These are phyloP conservation scores for Dipodascus geniculatus DNA, from an alignment of 805 yeast species.

Conservation along the genomic window DNA sequence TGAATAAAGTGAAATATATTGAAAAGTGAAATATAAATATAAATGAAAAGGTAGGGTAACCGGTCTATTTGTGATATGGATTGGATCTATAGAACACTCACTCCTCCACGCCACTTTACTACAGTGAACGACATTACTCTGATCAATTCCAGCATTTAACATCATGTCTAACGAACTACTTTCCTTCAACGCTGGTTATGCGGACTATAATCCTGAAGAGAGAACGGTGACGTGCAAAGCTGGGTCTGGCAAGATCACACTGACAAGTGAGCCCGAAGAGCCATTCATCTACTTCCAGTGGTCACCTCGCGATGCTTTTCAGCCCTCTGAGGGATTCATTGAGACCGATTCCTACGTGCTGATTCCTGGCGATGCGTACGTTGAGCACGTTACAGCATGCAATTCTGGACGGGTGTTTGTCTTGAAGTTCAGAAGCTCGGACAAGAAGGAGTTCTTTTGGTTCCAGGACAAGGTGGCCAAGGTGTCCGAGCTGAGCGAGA, in stretches of 20 bases:
- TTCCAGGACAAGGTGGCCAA: slow-evolving; percentile 54
- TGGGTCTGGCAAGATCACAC: slow-evolving; percentile 52
- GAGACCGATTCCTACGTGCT: slow-evolving; percentile 45
- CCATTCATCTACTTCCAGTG: slow-evolving; percentile 62
- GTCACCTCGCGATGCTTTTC: slow-evolving; percentile 45
- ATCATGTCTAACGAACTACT: slow-evolving; percentile 7
- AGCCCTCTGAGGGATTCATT: slow-evolving; percentile 19
- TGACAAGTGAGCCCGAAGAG: slow-evolving; percentile 55
- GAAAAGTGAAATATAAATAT: not conserved
- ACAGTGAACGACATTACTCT: no score
- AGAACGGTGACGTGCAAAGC: slow-evolving; percentile 59
- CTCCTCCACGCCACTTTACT: not conserved
- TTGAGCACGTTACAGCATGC: slow-evolving; percentile 59
- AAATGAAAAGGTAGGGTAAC: not conserved
- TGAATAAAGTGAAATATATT: not conserved
- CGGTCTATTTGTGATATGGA: not conserved
- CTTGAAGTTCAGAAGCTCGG: slow-evolving; percentile 50
- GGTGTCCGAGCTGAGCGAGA: slow-evolving; percentile 39
- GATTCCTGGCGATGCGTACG: slow-evolving; percentile 77
- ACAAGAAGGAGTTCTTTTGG: slow-evolving; percentile 52
- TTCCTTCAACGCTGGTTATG: slow-evolving; percentile 71
- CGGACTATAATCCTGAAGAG: slow-evolving; percentile 45
- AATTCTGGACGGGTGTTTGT: slow-evolving; percentile 68
- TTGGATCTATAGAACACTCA: not conserved
- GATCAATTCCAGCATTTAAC: no score